A percentile compares a stretch with the other conserved stretches of the same genome.
Evolutionary conservation across 83 land plant genomes (phyloP).

Genomic region (Picea abies): DNA sequence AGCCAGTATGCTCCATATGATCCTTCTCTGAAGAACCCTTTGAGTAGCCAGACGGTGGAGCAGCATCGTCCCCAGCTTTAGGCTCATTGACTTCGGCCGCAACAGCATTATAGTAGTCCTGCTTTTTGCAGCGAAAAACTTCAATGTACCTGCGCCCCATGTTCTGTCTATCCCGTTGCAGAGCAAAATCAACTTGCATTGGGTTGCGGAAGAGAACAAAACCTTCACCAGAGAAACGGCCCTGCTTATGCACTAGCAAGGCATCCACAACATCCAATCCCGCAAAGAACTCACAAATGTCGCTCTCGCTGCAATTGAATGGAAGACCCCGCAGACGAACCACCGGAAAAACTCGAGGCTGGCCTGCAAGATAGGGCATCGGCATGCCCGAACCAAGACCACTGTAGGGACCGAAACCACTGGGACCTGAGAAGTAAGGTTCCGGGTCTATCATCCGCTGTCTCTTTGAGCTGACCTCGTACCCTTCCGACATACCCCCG

Average conservation of each 20-base stretch:
- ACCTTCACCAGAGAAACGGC: slow-evolving; percentile 87
- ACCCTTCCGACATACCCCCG: slow-evolving; percentile 55
- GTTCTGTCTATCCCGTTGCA: slow-evolving; percentile 77
- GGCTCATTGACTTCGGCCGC: slow-evolving; percentile 70
- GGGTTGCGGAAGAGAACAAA: slow-evolving; percentile 75
- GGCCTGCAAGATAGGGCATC: slow-evolving; percentile 20
- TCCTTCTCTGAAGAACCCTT: slow-evolving; percentile 51
- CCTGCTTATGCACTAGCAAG: slow-evolving; percentile 78
- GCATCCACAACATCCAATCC: slow-evolving; percentile 86
- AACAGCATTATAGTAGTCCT: slow-evolving; percentile 88
- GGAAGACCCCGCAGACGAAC: slow-evolving; percentile 89
- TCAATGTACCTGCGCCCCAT: slow-evolving; percentile 93
- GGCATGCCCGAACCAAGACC: background rate
- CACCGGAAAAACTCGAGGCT: slow-evolving; percentile 81
- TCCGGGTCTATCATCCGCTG: slow-evolving; percentile 65
- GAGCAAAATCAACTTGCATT: slow-evolving; percentile 83
- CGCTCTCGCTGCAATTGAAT: slow-evolving; percentile 82
- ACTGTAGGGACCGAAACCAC: slow-evolving; percentile 13
- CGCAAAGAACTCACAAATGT: slow-evolving; percentile 86
- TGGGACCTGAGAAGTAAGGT: slow-evolving; percentile 29
- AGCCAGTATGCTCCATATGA: slow-evolving; percentile 76
- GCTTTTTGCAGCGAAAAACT: slow-evolving; percentile 85
- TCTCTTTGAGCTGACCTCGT: slow-evolving; percentile 72
- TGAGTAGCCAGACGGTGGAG: slow-evolving; percentile 33
- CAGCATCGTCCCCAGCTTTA: slow-evolving; percentile 22